These are phyloP conservation scores for Verticillium albo-atrum DNA, from an alignment of 2,329 filamentous ascomycete species.

Conservation along the genomic window DNA sequence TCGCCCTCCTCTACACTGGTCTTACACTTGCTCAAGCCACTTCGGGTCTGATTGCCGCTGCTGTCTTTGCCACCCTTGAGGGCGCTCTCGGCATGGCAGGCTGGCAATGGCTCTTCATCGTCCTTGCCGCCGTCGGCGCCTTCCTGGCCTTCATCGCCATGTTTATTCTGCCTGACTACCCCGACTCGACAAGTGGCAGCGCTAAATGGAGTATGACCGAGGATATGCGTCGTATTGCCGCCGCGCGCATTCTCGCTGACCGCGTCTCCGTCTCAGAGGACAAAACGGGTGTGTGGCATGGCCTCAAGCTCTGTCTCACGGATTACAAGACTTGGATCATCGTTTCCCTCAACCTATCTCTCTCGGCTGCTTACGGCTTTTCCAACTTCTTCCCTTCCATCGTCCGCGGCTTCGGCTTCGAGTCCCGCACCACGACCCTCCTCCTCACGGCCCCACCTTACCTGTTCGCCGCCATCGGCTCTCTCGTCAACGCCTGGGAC, in stretches of 20 bases:
- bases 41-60: conserved; percentile 37
- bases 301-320: conserved; percentile 41
- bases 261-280: neutral
- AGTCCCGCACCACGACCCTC: conserved; percentile 51
- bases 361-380: conserved; percentile 54
- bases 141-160: neutral
- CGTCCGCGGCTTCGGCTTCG: conserved; percentile 47
- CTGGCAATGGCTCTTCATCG: conserved; percentile 26
- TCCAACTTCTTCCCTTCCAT: conserved; percentile 65
- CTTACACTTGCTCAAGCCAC: conserved; percentile 30
- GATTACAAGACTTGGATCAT: conserved; percentile 21
- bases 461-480: conserved; percentile 46
- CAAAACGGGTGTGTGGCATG: conserved; percentile 16
- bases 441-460: conserved; percentile 54
- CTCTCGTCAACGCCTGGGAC: conserved; percentile 56
- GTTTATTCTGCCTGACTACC: neutral
- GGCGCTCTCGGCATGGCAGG: conserved; percentile 18
- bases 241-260: conserved; percentile 26
- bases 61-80: conserved; percentile 27
- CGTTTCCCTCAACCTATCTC: conserved; percentile 42
- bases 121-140: conserved; percentile 5
- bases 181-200: neutral
- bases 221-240: conserved; percentile 28
- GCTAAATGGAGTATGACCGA: neutral
- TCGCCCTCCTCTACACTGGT: conserved; percentile 39